Percentiles rank a stretch among this genome's conserved stretches.
phyloP scores from a whole-genome alignment of 148 eudicot genomes.

The Diospyros lotus region DNA sequence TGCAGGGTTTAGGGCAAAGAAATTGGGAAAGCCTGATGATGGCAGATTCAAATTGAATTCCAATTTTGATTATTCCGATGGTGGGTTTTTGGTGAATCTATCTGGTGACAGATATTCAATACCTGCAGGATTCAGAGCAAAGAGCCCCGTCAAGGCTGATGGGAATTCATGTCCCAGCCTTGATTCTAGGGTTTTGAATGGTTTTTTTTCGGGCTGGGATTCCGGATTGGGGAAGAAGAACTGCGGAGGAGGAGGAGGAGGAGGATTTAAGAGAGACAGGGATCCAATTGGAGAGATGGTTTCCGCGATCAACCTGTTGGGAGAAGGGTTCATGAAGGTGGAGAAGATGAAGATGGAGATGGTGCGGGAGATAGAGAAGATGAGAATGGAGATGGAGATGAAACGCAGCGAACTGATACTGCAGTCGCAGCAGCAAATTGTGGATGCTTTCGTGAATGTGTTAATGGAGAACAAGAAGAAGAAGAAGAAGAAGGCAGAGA shows the following conservation, averaged over 20 bases:
- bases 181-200: constrained; percentile 18
- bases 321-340: constrained; percentile 72
- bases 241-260: constrained; percentile 17
- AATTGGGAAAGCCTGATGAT: constrained; percentile 4
- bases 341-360: constrained; percentile 89
- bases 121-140: constrained; percentile 13
- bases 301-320: constrained; percentile 50
- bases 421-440: constrained; percentile 66
- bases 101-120: constrained; percentile 11
- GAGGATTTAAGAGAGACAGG: constrained; percentile 28
- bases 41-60: neutral
- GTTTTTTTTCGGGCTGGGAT: constrained; percentile 7
- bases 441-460: constrained; percentile 60
- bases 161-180: constrained; percentile 10
- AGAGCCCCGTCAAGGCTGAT: constrained; percentile 1
- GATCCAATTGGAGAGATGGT: constrained; percentile 39
- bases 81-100: constrained; percentile 12
- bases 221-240: constrained; percentile 15
- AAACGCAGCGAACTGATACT: constrained; percentile 74
- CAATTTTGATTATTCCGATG: constrained; percentile 4
- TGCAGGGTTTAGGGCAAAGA: neutral
- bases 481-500: constrained; percentile 23
- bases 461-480: constrained; percentile 17
- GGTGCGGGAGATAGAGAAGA: constrained; percentile 59
- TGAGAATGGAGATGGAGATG: constrained; percentile 78